Evolutionary conservation across 768 basidiomycete genomes (phyloP).

Genomic region (Xerocomellus chrysenteron): DNA sequence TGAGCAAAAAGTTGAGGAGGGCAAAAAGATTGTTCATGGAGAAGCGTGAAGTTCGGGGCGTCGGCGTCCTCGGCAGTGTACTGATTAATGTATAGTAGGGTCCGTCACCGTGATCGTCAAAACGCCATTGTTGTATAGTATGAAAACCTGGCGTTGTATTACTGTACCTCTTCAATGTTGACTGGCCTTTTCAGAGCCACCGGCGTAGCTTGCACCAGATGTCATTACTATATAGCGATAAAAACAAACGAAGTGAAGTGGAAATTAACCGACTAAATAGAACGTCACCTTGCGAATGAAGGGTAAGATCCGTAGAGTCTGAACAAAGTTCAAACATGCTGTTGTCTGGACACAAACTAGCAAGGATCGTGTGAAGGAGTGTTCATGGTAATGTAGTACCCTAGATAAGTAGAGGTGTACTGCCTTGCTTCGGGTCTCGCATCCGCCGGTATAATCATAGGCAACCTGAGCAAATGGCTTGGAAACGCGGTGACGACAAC

Average conservation of each 20-base stretch:
- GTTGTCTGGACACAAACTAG: too few species aligned
- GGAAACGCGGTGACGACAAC: too few species aligned
- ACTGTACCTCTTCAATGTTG: background rate
- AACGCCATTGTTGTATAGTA: slow-evolving; percentile 8
- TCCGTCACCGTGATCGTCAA: background rate
- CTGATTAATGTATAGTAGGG: slow-evolving; percentile 4
- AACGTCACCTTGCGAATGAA: background rate
- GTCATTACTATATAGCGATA: too few species aligned
- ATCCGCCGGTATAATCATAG: too few species aligned
- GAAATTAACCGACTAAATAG: background rate
- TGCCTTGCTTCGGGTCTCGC: too few species aligned
- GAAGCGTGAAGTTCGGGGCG: slow-evolving; percentile 13
- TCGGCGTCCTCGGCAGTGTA: background rate
- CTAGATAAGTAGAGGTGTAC: too few species aligned
- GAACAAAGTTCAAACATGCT: too few species aligned
- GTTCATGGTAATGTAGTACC: too few species aligned
- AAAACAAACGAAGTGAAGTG: background rate
- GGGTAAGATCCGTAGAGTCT: too few species aligned
- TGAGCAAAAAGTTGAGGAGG: slow-evolving; percentile 28
- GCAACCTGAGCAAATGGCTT: too few species aligned
- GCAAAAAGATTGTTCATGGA: slow-evolving; percentile 28
- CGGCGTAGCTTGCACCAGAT: too few species aligned
- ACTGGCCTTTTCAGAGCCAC: background rate
- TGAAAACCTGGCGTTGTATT: slow-evolving; percentile 2
- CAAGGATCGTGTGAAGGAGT: too few species aligned